phyloP scores from a whole-genome alignment of 148 eudicot genomes.

The Vaccinium corymbosum region DNA sequence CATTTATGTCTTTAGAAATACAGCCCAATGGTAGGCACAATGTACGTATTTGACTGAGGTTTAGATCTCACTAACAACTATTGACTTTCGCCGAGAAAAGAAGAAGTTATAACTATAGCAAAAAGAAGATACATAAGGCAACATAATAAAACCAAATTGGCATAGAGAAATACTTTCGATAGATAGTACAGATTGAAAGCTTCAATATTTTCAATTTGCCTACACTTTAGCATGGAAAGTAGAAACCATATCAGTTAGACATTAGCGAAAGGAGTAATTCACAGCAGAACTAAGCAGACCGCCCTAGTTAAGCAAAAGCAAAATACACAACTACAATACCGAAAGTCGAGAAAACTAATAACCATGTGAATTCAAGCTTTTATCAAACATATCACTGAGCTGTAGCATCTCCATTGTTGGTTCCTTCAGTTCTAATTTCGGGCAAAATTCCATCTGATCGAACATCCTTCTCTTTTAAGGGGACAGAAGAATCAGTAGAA shows the following conservation, averaged over 20 bases:
- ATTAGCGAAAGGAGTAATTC: constrained; percentile 6
- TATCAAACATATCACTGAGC: constrained; percentile 38
- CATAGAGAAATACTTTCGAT: neutral
- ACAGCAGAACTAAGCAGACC: constrained; percentile 14
- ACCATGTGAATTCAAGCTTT: neutral
- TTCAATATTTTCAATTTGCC: neutral
- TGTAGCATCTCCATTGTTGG: constrained; percentile 41
- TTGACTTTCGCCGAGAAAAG: no score
- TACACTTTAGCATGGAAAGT: constrained; percentile 18
- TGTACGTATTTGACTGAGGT: no score
- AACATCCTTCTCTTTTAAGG: constrained; percentile 49
- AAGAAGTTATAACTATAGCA: no score
- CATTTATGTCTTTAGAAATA: neutral
- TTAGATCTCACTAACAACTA: no score
- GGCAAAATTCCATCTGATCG: constrained; percentile 54
- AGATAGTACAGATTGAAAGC: neutral
- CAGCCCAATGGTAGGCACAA: no score
- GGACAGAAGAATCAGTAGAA: constrained; percentile 36
- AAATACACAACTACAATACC: constrained; percentile 2
- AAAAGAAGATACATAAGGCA: neutral
- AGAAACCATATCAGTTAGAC: constrained; percentile 14
- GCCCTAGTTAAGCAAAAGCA: constrained; percentile 9
- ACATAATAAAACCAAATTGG: neutral
- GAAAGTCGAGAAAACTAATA: constrained; percentile 7
- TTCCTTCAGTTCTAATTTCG: constrained; percentile 58